Evolutionary conservation across 2,329 filamentous ascomycete species (phyloP), one percentile per base, ranked within the genome.

Genomic region (Colletotrichum zoysiae): DNA sequence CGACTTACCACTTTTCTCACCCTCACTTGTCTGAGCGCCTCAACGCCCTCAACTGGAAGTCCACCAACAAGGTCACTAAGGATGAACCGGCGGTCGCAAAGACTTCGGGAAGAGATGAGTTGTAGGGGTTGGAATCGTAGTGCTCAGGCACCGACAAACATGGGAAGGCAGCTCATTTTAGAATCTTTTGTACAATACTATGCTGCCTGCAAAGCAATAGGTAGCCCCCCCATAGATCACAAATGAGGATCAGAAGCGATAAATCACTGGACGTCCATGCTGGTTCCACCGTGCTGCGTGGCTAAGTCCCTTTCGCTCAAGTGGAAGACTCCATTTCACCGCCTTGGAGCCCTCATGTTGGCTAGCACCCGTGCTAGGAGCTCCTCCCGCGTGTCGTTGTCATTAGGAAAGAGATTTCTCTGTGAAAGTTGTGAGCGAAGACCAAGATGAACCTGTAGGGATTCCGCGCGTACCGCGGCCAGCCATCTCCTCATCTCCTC

Each of bases 1-100:
- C 96, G 65, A 97, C 92, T 84, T 99, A 98, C 87, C 95, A 99
- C 85, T 98, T 97, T 87, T 98, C 95, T 33, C 96, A 99, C 84
- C 96, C 96, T 1, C 98, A 98, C 76, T 86, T 99, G 76, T 93
- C 95, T 1, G 97, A 99, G 88, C 91, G 96, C 78, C 87, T 99
- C 78, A 94, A 93, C 82, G 96, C 95, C 1, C 88, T 99, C 73
- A 92, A 93, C 75, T 99, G 95, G 95, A 91, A 91, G 79, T 90
- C 93, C 62, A 84, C 82, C 20, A 81, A 84, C 71, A 86, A 84
- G 74, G 82, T 87, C 26, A 81, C 80, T 11, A 76, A 75, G 2
- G 78, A 82, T 69, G 83, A 83, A 57, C 81, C 82, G n/a, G 79
- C 80, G 61, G 88, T 90, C 42, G 86, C 90, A 74, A 93, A 92